Percentiles rank a stretch among this genome's conserved stretches.
Conservation (phyloP, 768 basidiomycete genomes). For the Pholiota conissans region DNA sequence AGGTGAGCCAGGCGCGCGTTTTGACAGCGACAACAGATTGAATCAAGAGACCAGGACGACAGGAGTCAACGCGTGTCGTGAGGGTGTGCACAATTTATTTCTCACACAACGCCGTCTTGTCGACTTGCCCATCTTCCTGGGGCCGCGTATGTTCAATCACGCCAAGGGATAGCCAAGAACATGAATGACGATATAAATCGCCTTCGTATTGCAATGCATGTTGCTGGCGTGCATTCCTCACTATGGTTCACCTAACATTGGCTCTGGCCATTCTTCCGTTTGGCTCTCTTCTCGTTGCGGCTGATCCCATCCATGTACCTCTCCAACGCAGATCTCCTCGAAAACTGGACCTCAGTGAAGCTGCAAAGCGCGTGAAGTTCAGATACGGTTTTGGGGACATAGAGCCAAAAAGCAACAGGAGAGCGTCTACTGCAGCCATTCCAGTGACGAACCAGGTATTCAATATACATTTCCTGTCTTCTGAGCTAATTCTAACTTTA, state of each 20-base stretch:
- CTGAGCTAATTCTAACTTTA: background rate
- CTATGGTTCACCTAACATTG: conserved; percentile 19
- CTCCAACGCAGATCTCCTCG: conserved; percentile 36
- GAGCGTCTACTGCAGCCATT: conserved; percentile 37
- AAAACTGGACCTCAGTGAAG: conserved; percentile 29
- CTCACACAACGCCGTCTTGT: too few relatives aligned
- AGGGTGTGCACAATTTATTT: too few relatives aligned
- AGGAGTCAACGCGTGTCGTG: too few relatives aligned
- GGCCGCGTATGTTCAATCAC: background rate
- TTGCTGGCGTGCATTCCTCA: background rate
- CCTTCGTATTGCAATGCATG: background rate
- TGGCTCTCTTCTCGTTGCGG: conserved; percentile 28
- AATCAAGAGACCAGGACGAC: too few relatives aligned
- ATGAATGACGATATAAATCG: background rate
- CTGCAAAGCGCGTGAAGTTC: conserved; percentile 39
- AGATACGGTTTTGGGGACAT: conserved; percentile 41
- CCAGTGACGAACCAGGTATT: conserved; percentile 53
- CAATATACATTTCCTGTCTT: background rate
- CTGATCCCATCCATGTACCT: conserved; percentile 47
- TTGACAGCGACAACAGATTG: too few relatives aligned
- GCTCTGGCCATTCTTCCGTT: conserved; percentile 25
- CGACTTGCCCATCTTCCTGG: background rate
- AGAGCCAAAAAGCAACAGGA: conserved; percentile 24
- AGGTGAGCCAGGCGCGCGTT: too few relatives aligned
- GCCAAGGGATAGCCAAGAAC: background rate